Conservation (phyloP, 2,329 filamentous ascomycete genomes). For the Phialophora expanda region DNA sequence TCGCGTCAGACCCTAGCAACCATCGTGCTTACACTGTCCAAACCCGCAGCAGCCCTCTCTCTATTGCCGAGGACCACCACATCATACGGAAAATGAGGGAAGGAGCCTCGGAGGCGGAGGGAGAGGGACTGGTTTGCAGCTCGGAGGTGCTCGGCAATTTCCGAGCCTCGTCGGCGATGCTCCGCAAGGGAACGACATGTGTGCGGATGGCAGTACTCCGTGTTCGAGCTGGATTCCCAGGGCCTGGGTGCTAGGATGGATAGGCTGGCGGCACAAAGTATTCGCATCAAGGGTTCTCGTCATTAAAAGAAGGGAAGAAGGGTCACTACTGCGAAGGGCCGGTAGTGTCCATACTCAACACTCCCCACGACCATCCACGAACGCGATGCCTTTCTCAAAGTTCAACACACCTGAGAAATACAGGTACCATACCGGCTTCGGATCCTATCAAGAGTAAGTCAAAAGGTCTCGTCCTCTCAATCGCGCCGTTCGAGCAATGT, state of each 20-base stretch:
- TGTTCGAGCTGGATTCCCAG: no score
- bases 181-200: neutral
- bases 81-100: neutral
- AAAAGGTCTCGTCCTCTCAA: neutral
- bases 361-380: neutral
- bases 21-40: no score
- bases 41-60: no score
- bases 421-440: conserved; percentile 77
- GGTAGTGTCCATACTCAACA: neutral
- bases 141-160: conserved; percentile 4
- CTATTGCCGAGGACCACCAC: neutral
- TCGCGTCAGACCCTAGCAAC: no score
- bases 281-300: neutral
- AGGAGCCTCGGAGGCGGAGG: neutral
- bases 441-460: conserved; percentile 73
- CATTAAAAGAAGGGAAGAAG: neutral
- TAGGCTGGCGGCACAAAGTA: neutral
- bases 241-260: neutral
- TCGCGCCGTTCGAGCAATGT: neutral
- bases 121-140: neutral
- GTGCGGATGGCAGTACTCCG: neutral
- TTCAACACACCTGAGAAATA: conserved; percentile 70
- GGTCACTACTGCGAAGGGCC: neutral
- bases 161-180: neutral
- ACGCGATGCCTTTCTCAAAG: conserved; percentile 64